Base-by-base conservation (phyloP, 805 yeast species). In the Wickerhamiella allomyrinae region DNA sequence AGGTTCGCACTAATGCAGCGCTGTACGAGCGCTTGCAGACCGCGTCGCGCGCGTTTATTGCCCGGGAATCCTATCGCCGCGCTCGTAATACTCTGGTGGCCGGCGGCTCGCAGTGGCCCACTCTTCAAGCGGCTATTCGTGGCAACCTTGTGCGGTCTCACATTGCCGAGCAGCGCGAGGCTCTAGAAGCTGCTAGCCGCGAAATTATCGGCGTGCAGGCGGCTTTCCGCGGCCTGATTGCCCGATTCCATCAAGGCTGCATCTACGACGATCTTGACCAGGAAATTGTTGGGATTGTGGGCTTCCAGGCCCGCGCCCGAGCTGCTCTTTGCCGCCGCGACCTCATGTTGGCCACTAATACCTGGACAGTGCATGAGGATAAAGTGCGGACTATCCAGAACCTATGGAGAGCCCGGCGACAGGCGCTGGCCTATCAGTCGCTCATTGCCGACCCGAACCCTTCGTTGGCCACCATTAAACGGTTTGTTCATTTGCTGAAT, bases 341-440 rank as follows among this genome's bases (percentile, higher is more conserved):
- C 8, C 49, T 50, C 43, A 34, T 41, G 2, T 50, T 48, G 10
- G 46, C 65, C 24, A 57, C 62, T 48, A 56, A 57, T 1, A 69
- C 76, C 61, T 89, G 84, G 60, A 55, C 56, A 14, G 56, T 59
- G 4, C 76, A 83, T 52, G 55, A 71, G 31, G 69, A 67, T n/a
- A 68, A 71, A 31, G 73, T 91, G 13, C 66, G 84, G 46, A 72
- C 68, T 52, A 73, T 87, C 14, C 98, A 91, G 62, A 77, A 85
- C 39, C 66, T 67, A 29, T 69, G 89, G 43, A 71, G 86, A 43
- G 77, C 85, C 24, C 67, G 70, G 49, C 71, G 74, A 42, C 78
- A 79, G 45, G 78, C 78, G 10, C 68, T 66, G 25, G 91, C 94
- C 1, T 91, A 84, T 60, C 72, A 71, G 45, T 73, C 82, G 2